Conservation (phyloP, 805 yeast genomes). For the Suhomyces tanzawaensis region DNA sequence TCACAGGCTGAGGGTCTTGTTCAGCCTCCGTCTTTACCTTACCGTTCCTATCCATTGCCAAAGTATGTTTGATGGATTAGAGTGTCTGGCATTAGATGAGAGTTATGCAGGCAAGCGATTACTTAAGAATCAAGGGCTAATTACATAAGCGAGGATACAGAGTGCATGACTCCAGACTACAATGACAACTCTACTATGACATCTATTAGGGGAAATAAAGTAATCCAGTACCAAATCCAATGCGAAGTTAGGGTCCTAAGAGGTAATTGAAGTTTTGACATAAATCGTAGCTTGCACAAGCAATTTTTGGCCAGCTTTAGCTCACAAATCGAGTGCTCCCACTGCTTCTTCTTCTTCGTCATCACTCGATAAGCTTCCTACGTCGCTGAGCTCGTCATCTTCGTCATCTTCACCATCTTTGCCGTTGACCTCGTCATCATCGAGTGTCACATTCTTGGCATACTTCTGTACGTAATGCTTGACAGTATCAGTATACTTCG, state of each 20-base stretch:
- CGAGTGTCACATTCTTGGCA: constrained; percentile 42
- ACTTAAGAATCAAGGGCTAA: neutral
- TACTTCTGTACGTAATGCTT: constrained; percentile 69
- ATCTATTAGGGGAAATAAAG: neutral
- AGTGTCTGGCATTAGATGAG: neutral
- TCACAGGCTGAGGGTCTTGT: neutral
- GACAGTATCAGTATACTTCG: constrained; percentile 65
- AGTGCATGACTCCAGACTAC: neutral
- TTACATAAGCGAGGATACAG: neutral
- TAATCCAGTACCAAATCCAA: constrained; percentile 1
- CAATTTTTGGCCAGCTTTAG: too few relatives aligned
- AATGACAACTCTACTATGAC: neutral
- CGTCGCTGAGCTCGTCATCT: constrained; percentile 45
- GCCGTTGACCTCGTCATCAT: constrained; percentile 36
- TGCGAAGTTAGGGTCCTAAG: neutral
- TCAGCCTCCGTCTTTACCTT: neutral
- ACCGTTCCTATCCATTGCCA: neutral
- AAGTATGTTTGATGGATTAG: neutral
- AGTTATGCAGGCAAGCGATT: neutral
- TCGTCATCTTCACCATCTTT: constrained; percentile 33
- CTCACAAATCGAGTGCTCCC: constrained; percentile 8
- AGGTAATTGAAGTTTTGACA: neutral
- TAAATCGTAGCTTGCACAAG: too few relatives aligned
- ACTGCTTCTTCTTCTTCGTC: constrained; percentile 38
- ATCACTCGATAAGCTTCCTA: constrained; percentile 50